Base-by-base conservation (phyloP, 192 early-diverging fungal genomes). In the Backusella liffmaniae region DNA sequence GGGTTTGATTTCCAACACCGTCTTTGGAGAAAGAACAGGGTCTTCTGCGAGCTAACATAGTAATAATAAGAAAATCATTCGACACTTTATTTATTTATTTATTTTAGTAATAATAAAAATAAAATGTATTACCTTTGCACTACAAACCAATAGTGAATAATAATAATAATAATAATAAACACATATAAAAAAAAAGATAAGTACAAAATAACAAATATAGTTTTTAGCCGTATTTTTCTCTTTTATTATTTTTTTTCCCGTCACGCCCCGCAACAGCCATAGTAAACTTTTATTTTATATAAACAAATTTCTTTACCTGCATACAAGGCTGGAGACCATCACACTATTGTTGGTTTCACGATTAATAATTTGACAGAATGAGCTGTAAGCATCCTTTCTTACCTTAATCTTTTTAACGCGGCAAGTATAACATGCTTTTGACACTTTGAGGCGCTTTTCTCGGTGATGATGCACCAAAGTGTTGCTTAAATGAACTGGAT, bases 261-360 rank as follows among this genome's bases (percentile, higher is more conserved):
- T 26, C 56, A 26, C 23, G 23, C 56, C 56, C 56, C 56, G 56
- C 21, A 59, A 4, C 9, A 2, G 2, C 56, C 21, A 26, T 59
- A 23, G 12, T 68, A 37, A 30, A 67, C 5, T 5, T 67, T 36
- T 39, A 18, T n/a, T 49, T 35, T 62, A 5, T 49, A 49, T 18
- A 49, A 49, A n/a, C 18, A 49, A 44, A 44, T 65, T 1, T 35
- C 2, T 10, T 73, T 79, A 79, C 77, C 77, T 79, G 77, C 77
- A 79, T 79, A 66, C 77, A 79, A 21, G 77, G 77, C 67, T 79
- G 77, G 9, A 79, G 29, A 35, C 77, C 77, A 79, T 79, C 77
- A 42, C 77, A 79, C 77, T 79, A 42, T 59, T 70, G 26, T 32
- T 15, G 3, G 1, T 8, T 16, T 32, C 5, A 41, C 29, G 23